Conservation (phyloP, 2,329 filamentous ascomycete genomes). For the Penicillium glabrum region DNA sequence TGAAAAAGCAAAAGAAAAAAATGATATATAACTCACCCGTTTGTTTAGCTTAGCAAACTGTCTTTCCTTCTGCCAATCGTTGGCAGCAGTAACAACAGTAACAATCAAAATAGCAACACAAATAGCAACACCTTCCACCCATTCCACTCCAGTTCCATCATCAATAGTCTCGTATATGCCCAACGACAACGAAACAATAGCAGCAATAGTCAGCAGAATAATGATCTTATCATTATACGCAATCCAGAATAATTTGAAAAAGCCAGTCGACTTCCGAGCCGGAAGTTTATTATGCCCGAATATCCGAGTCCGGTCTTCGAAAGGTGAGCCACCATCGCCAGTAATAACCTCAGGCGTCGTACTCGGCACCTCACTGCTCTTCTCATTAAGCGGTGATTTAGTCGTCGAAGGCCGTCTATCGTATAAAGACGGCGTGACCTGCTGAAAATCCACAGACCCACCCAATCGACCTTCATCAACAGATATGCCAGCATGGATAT, state of each 20-base stretch:
- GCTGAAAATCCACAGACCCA: conserved; percentile 69
- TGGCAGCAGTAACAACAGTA: conserved; percentile 61
- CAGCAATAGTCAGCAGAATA: conserved; percentile 67
- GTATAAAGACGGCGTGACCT: conserved; percentile 52
- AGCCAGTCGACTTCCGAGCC: conserved; percentile 61
- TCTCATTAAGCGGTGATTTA: conserved; percentile 7
- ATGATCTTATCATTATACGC: conserved; percentile 75
- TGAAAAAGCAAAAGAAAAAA: neutral
- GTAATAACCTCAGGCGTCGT: conserved; percentile 3
- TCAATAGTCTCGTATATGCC: conserved; percentile 68
- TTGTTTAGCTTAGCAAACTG: conserved; percentile 64
- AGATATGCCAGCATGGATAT: conserved; percentile 72
- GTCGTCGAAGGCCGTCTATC: conserved; percentile 14
- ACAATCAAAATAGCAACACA: conserved; percentile 65
- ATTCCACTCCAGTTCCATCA: conserved; percentile 54
- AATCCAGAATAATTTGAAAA: conserved; percentile 64
- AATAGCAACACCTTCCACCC: conserved; percentile 68
- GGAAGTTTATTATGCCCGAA: conserved; percentile 64
- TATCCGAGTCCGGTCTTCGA: conserved; percentile 59
- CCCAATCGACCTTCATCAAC: conserved; percentile 69
- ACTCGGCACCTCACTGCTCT: neutral
- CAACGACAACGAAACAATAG: conserved; percentile 66
- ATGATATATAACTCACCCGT: conserved; percentile 30
- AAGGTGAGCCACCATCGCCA: conserved; percentile 31
- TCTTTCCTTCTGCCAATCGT: conserved; percentile 68